Evolutionary conservation across 1,139 yeast species (phyloP).

Genomic region (Saccharomyces hybrid): DNA sequence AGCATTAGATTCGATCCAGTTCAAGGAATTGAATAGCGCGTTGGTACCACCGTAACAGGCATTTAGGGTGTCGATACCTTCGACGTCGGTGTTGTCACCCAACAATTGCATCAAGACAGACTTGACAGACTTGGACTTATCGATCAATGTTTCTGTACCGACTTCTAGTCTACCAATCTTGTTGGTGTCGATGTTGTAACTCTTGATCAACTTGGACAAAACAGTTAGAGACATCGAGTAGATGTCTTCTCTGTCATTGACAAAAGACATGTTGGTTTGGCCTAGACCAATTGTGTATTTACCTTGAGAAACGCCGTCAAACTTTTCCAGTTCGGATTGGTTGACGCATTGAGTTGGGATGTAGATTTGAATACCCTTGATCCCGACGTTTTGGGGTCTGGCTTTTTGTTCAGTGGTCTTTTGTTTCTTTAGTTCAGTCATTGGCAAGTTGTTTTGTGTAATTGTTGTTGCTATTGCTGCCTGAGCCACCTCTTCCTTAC

Average conservation of each 20-base stretch:
- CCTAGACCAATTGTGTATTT: slow-evolving; percentile 98
- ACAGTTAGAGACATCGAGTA: slow-evolving; percentile 88
- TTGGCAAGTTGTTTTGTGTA: slow-evolving; percentile 7
- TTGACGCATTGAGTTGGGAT: slow-evolving; percentile 77
- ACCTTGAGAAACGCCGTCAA: slow-evolving; percentile 82
- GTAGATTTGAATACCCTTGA: slow-evolving; percentile 90
- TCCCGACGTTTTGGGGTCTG: slow-evolving; percentile 77
- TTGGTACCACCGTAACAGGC: slow-evolving; percentile 99
- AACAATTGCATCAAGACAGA: slow-evolving; percentile 92
- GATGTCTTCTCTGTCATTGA: slow-evolving; percentile 94
- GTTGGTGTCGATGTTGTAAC: slow-evolving; percentile 74
- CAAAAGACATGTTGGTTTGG: slow-evolving; percentile 96
- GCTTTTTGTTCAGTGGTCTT: slow-evolving; percentile 22
- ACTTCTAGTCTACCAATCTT: slow-evolving; percentile 93
- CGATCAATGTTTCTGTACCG: slow-evolving; percentile 95
- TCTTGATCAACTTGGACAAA: slow-evolving; percentile 62
- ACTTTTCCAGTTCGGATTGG: slow-evolving; percentile 80
- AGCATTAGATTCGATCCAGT: slow-evolving; percentile 92
- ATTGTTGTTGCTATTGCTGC: neutral
- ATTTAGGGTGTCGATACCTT: slow-evolving; percentile 92
- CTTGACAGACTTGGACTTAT: slow-evolving; percentile 95
- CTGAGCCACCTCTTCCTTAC: neutral
- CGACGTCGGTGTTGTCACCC: slow-evolving; percentile 82
- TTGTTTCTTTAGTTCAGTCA: slow-evolving; percentile 31
- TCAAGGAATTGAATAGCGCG: slow-evolving; percentile 85